phyloP scores from a whole-genome alignment of 345 rosid species.

The Physaria fendleri region DNA sequence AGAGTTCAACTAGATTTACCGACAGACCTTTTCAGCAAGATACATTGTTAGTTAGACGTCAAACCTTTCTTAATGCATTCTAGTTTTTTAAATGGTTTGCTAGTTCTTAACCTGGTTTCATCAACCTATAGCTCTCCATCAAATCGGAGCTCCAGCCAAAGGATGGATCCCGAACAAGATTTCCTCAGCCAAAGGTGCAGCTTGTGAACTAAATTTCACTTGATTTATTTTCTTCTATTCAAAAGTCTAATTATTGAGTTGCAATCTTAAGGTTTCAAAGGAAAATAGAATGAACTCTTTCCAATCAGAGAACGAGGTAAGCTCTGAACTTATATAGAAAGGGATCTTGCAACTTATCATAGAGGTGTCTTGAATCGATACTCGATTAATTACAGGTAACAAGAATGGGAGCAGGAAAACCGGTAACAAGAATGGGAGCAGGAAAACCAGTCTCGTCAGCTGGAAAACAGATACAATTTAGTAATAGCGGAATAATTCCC shows the following conservation, averaged over 20 bases:
- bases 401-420: conserved; percentile 32
- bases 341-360: background rate
- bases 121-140: conserved; percentile 53
- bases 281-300: conserved; percentile 65
- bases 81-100: background rate
- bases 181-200: conserved; percentile 54
- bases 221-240: background rate
- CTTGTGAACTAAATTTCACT: background rate
- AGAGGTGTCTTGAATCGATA: background rate
- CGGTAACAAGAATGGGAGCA: conserved; percentile 25
- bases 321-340: background rate
- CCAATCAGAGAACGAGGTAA: conserved; percentile 60
- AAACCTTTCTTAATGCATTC: background rate
- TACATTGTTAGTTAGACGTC: conserved; percentile 19
- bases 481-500: too few relatives aligned
- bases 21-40: conserved; percentile 83
- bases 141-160: conserved; percentile 48
- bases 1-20: conserved; percentile 59
- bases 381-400: conserved; percentile 26
- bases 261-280: conserved; percentile 65
- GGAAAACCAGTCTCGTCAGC: conserved; percentile 31
- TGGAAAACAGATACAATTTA: conserved; percentile 37
- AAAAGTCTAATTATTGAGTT: conserved; percentile 25
- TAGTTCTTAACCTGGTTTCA: background rate
- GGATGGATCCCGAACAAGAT: conserved; percentile 38